Evolutionary conservation across 2,329 filamentous ascomycete species (phyloP), one percentile per base, ranked within the genome.

Genomic region (Verticillium zaregamsianum): DNA sequence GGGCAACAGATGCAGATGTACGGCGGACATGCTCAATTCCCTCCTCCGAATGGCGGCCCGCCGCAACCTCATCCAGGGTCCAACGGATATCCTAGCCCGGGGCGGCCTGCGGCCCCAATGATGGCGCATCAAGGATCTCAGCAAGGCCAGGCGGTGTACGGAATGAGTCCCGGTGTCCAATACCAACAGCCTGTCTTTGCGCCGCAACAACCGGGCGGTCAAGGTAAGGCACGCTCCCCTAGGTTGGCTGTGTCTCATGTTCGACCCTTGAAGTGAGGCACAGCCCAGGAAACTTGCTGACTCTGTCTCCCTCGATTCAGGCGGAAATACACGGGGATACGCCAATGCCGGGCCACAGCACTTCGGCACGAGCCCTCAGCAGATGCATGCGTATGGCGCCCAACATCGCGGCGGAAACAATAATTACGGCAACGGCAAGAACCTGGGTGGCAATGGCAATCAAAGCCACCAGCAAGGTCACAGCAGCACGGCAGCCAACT

Each of bases 61-160:
- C 85, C 83, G 32, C 85, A 86, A 66, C 75, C 79, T 9, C 83
- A 87, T 60, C 86, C 89, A 23, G 90, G 86, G 54, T 82, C 86
- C 8, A 90, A 89, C 68, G 92, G 92, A 17, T 97, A 91, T 71
- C 91, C 92, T n/a, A 97, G 94, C 72, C 94, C 94, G 1, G 88
- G 92, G 61, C 86, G 93, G 57, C 88, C 89, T 32, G 74, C 80
- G 23, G 92, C 95, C 14, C 89, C 92, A 2, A 92, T 96, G 88
- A 98, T 98, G 94, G 91, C 89, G 70, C 93, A 93, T 67, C 92
- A 97, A 77, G 92, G 92, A 61, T 97, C 93, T 32, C 94, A 97
- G 71, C 93, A 96, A 74, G 93, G 93, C 49, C 92, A 96, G 72
- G 87, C 79, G 69, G 86, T 81, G 77, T 93, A 85, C 80, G 90